Conservation (phyloP, 2,329 filamentous ascomycete species). For the Penicillium corylophilum region DNA sequence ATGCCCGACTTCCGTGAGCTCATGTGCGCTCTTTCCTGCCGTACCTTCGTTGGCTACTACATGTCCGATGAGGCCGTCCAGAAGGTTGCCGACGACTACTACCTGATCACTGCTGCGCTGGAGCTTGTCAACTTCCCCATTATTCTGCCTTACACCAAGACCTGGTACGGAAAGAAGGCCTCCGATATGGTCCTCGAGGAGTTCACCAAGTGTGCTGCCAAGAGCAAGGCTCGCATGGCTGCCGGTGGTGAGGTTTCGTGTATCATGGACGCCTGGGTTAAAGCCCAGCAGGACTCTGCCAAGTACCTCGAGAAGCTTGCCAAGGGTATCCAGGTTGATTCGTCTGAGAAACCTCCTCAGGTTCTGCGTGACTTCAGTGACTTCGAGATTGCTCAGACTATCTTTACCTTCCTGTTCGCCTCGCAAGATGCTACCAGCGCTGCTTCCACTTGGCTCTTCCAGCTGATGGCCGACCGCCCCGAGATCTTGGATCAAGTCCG, state of each 20-base stretch:
- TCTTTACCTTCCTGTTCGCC: conserved; percentile 96
- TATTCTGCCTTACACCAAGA: conserved; percentile 91
- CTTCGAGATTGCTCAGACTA: conserved; percentile 85
- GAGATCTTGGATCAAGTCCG: conserved; percentile 86
- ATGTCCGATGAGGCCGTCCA: conserved; percentile 86
- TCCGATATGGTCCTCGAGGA: conserved; percentile 87
- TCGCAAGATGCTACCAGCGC: conserved; percentile 96
- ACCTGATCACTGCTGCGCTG: conserved; percentile 89
- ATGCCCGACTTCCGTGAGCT: conserved; percentile 92
- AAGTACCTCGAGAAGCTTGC: conserved; percentile 76
- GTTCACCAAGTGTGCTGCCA: conserved; percentile 87
- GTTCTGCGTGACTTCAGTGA: conserved; percentile 84
- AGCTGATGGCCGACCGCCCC: conserved; percentile 89
- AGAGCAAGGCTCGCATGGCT: conserved; percentile 89
- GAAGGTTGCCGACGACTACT: conserved; percentile 95
- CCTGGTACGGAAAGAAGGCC: conserved; percentile 96
- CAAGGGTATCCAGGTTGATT: conserved; percentile 66
- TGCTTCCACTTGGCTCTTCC: conserved; percentile 92
- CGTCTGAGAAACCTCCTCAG: conserved; percentile 75
- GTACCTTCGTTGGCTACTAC: conserved; percentile 96
- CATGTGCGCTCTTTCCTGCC: conserved; percentile 91
- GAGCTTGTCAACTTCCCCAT: conserved; percentile 98
- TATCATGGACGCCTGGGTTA: conserved; percentile 94
- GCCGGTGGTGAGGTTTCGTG: conserved; percentile 83
- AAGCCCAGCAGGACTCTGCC: conserved; percentile 81